phyloP scores from a whole-genome alignment of 306 rosid genomes.

The Cercis canadensis region DNA sequence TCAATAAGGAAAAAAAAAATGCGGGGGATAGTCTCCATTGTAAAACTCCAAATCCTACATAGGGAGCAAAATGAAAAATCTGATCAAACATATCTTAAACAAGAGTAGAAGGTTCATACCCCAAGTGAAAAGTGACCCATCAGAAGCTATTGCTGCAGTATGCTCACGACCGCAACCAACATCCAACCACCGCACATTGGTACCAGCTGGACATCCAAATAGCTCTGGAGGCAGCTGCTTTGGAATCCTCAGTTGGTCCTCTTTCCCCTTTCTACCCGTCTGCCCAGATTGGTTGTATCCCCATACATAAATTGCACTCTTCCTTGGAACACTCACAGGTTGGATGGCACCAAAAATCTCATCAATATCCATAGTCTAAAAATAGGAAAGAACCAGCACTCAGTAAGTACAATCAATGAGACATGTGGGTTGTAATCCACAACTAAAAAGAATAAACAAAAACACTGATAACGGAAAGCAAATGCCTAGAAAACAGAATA shows the following conservation, averaged over 20 bases:
- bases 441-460: neutral
- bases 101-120: slow-evolving; percentile 50
- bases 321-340: slow-evolving; percentile 56
- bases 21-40: neutral
- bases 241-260: slow-evolving; percentile 80
- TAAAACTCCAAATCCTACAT: slow-evolving; percentile 1
- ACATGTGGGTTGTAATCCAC: neutral
- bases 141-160: slow-evolving; percentile 88
- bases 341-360: slow-evolving; percentile 55
- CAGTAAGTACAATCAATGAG: slow-evolving; percentile 1
- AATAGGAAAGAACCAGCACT: slow-evolving; percentile 6
- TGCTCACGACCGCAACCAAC: slow-evolving; percentile 96
- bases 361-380: slow-evolving; percentile 64
- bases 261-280: slow-evolving; percentile 80
- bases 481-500: neutral
- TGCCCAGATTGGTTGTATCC: slow-evolving; percentile 95
- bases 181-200: slow-evolving; percentile 81
- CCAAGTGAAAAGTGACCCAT: slow-evolving; percentile 90
- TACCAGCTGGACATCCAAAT: slow-evolving; percentile 79
- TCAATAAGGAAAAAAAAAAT: slow-evolving; percentile 18
- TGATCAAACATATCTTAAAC: neutral
- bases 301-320: slow-evolving; percentile 95
- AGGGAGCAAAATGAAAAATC: neutral
- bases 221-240: slow-evolving; percentile 78
- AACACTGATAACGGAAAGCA: neutral